A percentile compares a stretch with the other conserved stretches of the same genome.
Conservation (phyloP, 1,284 basidiomycete genomes). For the Fomitopsis betulina region DNA sequence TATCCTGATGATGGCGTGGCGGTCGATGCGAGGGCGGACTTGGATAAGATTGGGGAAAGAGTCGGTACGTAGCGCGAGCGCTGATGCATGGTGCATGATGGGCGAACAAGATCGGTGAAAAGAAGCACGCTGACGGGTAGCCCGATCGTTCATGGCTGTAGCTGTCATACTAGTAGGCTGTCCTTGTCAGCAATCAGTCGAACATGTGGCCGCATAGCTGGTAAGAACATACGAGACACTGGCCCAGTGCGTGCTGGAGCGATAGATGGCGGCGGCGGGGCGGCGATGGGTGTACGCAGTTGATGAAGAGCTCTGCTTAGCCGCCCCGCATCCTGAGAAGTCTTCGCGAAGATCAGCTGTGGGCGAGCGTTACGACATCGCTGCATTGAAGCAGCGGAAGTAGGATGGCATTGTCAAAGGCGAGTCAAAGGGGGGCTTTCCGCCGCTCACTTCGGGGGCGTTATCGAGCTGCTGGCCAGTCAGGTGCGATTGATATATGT, state of each 20-base stretch:
- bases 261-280: not conserved
- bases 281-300: not conserved
- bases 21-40: too few relatives aligned
- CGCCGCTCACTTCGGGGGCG: not conserved
- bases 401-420: not conserved
- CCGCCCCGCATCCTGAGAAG: not conserved
- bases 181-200: too few relatives aligned
- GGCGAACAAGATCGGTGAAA: too few relatives aligned
- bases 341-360: not conserved
- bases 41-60: too few relatives aligned
- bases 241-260: not conserved
- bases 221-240: not conserved
- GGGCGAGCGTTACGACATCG: not conserved
- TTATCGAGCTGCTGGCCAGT: not conserved
- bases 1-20: too few relatives aligned
- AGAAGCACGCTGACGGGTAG: too few relatives aligned
- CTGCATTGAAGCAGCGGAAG: not conserved
- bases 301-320: not conserved
- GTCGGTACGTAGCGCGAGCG: too few relatives aligned
- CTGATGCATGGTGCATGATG: too few relatives aligned
- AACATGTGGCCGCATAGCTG: too few relatives aligned
- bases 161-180: too few relatives aligned
- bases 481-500: not conserved
- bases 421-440: not conserved
- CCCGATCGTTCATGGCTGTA: too few relatives aligned